Percentiles rank a stretch among this genome's conserved stretches.
phyloP scores from a whole-genome alignment of 2,329 filamentous ascomycete genomes.

The Fusarium goolgardi region DNA sequence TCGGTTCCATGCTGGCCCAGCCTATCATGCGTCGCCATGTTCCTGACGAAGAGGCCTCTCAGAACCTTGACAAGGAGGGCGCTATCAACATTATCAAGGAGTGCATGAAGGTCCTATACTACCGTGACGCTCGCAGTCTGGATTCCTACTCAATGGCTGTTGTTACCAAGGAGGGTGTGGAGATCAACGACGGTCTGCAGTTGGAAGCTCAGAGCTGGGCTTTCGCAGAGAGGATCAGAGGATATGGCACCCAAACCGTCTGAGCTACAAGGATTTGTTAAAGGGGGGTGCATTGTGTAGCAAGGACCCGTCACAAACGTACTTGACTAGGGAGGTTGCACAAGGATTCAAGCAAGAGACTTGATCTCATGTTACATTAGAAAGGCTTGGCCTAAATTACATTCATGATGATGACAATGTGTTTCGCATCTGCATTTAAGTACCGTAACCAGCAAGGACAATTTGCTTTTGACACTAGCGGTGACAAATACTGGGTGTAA shows the following conservation, averaged over 20 bases:
- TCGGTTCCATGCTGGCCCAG: slow-evolving; percentile 91
- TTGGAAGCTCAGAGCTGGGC: slow-evolving; percentile 97
- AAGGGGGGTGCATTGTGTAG: slow-evolving; percentile 14
- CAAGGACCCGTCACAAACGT: slow-evolving; percentile 10
- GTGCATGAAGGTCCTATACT: slow-evolving; percentile 98
- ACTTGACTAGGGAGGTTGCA: slow-evolving; percentile 22
- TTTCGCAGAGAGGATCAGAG: slow-evolving; percentile 93
- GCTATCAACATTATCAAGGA: slow-evolving; percentile 86
- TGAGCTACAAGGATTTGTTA: slow-evolving; percentile 49
- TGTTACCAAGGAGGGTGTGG: slow-evolving; percentile 88
- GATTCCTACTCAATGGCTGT: slow-evolving; percentile 93
- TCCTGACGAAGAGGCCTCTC: slow-evolving; percentile 83
- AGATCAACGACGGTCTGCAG: slow-evolving; percentile 85
- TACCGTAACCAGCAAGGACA: not conserved
- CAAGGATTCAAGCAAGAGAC: slow-evolving; percentile 18
- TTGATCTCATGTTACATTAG: slow-evolving; percentile 9
- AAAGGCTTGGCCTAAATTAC: slow-evolving; percentile 8
- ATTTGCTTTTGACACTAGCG: not conserved
- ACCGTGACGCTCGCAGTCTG: slow-evolving; percentile 92
- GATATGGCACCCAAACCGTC: slow-evolving; percentile 88
- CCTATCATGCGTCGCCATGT: slow-evolving; percentile 87
- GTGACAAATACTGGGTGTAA: not conserved
- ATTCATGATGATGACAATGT: slow-evolving; percentile 15
- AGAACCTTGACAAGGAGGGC: slow-evolving; percentile 77
- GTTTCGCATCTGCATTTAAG: not conserved